Base-by-base conservation (phyloP, 192 early-diverging fungal genomes). In the Coemansia sp. region DNA sequence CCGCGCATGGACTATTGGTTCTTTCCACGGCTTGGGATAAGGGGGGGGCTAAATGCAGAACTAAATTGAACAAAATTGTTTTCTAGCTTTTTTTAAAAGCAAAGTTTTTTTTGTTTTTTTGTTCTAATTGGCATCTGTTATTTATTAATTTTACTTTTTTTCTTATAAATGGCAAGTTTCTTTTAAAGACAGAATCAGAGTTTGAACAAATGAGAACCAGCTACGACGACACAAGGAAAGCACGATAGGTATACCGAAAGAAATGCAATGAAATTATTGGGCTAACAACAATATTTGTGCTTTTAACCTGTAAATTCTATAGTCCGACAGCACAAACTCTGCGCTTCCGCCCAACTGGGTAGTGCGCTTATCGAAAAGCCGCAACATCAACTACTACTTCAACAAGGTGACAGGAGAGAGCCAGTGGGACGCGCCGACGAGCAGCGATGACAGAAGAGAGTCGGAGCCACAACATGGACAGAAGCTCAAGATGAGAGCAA, bases 321-420 rank as follows among this genome's bases (percentile, higher is more conserved):
- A 48, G 45, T 56, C 55, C 20, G 41, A 60, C 38, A 33, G 32
- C 20, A 60, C 64, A 51, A 74, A 70, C 48, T 71, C 73, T 33
- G 83, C 74, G 17, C 78, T 90, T 17, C 88, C 89, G 35, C 81
- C 87, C 39, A 76, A 88, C 61, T 93, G 91, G 91, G 88, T 88
- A 61, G 74, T 89, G 8, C 90, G 91, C 60, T 81, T 75, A 55
- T 93, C 91, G 20, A 83, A 86, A 45, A 87, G 87, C 2, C 86
- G 85, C 73, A 82, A 86, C 67, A 87, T 84, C n/a, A 73, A 86
- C 39, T 95, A 95, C 71, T 95, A 91, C 75, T 93, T 89, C 69
- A 95, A 95, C 74, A 82, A 73, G n/a, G 78, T 73, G 17, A 94
- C 88, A 6, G 75, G 87, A 11, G 91, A 93, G 70, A 88, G 87